Evolutionary conservation across 2,329 filamentous ascomycete genomes (phyloP).

Genomic region (Botrytis fabae): DNA sequence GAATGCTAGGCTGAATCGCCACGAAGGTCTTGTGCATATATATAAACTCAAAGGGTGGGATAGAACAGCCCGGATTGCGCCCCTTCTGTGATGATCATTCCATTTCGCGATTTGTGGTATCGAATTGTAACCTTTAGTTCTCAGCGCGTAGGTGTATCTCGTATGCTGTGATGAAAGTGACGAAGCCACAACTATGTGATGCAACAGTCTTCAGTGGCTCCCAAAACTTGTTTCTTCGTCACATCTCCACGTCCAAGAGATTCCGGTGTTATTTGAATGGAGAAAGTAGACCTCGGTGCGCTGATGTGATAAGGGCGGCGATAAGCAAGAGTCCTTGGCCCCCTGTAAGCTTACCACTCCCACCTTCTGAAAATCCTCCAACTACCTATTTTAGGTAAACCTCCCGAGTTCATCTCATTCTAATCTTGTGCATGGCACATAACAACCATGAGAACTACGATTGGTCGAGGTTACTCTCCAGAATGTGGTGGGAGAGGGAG

Average conservation of each 20-base stretch:
- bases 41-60: not conserved
- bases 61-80: not conserved
- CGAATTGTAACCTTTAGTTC: not conserved
- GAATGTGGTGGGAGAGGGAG: not conserved
- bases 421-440: not conserved
- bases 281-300: slow-evolving; percentile 5
- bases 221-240: slow-evolving; percentile 3
- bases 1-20: not conserved
- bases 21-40: not conserved
- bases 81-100: not conserved
- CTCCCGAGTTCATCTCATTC: not conserved
- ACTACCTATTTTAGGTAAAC: slow-evolving; percentile 1
- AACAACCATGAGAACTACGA: not conserved
- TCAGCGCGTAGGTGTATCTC: not conserved
- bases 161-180: not conserved
- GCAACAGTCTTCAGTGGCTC: not conserved
- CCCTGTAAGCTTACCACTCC: slow-evolving; percentile 9
- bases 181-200: not conserved
- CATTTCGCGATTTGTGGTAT: not conserved
- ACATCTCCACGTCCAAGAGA: not conserved
- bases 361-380: slow-evolving; percentile 5
- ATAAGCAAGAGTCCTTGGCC: not conserved
- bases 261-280: not conserved
- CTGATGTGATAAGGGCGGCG: slow-evolving; percentile 11
- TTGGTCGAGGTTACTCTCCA: not conserved